Conservation (phyloP, 2,329 filamentous ascomycete genomes). For the Calonectria leucothoes region DNA sequence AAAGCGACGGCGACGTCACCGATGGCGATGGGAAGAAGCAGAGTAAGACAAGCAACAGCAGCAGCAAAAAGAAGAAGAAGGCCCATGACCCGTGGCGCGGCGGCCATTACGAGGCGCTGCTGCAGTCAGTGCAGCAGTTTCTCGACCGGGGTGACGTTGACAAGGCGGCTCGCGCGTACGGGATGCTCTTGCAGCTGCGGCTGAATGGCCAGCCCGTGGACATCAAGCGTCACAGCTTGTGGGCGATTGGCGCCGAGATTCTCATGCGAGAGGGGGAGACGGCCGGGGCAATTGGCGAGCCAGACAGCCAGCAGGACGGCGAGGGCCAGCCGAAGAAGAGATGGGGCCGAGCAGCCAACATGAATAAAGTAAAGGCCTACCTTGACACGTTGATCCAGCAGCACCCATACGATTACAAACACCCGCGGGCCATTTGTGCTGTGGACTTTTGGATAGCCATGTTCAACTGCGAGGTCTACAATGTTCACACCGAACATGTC, state of each 20-base stretch:
- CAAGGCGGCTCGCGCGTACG: constrained; percentile 81
- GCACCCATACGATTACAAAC: constrained; percentile 75
- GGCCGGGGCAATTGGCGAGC: constrained; percentile 19
- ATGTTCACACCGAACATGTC: constrained; percentile 71
- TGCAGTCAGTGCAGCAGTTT: constrained; percentile 77
- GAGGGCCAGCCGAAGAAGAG: constrained; percentile 19
- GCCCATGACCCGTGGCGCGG: constrained; percentile 26
- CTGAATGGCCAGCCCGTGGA: constrained; percentile 65
- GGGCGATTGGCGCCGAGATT: constrained; percentile 88
- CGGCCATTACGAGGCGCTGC: constrained; percentile 73
- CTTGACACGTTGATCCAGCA: constrained; percentile 84
- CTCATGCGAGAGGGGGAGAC: constrained; percentile 72
- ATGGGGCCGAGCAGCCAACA: constrained; percentile 60
- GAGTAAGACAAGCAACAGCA: constrained; percentile 7
- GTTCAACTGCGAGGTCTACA: constrained; percentile 84
- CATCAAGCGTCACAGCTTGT: constrained; percentile 75
- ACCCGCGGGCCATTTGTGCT: constrained; percentile 70
- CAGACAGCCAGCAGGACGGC: not conserved
- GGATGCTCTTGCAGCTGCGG: constrained; percentile 73
- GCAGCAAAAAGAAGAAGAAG: constrained; percentile 30
- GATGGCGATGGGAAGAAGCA: constrained; percentile 68
- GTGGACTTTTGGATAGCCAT: constrained; percentile 85
- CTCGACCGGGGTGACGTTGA: constrained; percentile 77
- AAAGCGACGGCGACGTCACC: constrained; percentile 57
- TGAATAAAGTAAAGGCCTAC: constrained; percentile 65